Percentiles rank a stretch among this genome's conserved stretches.
Evolutionary conservation across 108 stramenopile genomes (phyloP).

Genomic region (Stephanodiscus minutulus): DNA sequence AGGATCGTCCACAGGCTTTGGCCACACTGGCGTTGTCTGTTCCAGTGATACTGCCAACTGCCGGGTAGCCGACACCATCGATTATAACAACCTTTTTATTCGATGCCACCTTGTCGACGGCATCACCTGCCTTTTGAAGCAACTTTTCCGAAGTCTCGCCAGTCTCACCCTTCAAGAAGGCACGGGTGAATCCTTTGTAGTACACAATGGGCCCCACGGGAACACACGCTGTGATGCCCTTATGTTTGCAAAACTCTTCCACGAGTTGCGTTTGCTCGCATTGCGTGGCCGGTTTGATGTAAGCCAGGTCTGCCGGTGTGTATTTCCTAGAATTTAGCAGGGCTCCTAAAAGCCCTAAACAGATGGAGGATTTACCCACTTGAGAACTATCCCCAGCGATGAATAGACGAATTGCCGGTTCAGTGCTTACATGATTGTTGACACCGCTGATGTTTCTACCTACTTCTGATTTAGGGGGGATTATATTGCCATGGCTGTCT

Average conservation of each 20-base stretch:
- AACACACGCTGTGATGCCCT: conserved; percentile 73
- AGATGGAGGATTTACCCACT: conserved; percentile 94
- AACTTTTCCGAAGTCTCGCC: conserved; percentile 66
- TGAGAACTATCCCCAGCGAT: conserved; percentile 87
- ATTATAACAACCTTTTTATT: conserved; percentile 85
- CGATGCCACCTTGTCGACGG: conserved; percentile 76
- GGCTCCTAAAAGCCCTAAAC: conserved; percentile 62
- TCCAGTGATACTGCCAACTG: conserved; percentile 95
- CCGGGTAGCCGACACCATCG: conserved; percentile 97
- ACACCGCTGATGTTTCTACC: background rate
- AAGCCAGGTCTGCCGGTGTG: conserved; percentile 73
- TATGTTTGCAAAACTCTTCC: conserved; percentile 76
- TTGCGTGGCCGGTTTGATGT: conserved; percentile 99
- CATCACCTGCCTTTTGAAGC: conserved; percentile 66
- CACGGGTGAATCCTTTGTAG: conserved; percentile 96
- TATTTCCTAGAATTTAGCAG: conserved; percentile 54
- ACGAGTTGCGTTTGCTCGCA: conserved; percentile 91
- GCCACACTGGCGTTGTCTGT: conserved; percentile 93
- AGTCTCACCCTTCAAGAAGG: conserved; percentile 88
- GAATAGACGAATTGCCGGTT: conserved; percentile 68
- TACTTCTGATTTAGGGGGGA: conserved; percentile 1
- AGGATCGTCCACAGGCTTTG: conserved; percentile 59
- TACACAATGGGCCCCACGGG: conserved; percentile 95
- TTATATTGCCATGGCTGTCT: conserved; percentile 21
- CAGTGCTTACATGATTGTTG: background rate